Evolutionary conservation across 371 early-diverging fungal genomes (phyloP).

Genomic region (Thermomucor indicae-seudaticae): DNA sequence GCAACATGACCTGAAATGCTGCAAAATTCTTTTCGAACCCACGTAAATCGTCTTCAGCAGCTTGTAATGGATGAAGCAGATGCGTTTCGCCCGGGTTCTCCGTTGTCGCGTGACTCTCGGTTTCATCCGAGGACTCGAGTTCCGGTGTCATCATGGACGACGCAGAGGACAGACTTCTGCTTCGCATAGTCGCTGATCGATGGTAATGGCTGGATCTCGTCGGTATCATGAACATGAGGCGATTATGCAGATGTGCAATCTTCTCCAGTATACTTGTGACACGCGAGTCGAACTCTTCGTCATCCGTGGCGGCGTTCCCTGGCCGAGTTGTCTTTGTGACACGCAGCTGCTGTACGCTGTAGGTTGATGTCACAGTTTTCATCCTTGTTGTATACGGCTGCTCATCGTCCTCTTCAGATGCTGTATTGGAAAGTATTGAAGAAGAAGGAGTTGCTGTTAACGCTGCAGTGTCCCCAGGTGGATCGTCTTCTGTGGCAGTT

Average conservation of each 20-base stretch:
- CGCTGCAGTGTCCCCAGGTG: slow-evolving; percentile 6
- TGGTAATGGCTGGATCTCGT: slow-evolving; percentile 23
- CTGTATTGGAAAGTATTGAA: background rate
- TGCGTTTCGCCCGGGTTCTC: no score
- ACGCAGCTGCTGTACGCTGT: slow-evolving; percentile 27
- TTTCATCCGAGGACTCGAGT: slow-evolving; percentile 1
- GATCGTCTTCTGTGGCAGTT: no score
- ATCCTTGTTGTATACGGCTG: slow-evolving; percentile 1
- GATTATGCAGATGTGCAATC: slow-evolving; percentile 26
- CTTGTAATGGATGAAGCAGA: slow-evolving; percentile 40
- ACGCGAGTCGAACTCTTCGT: slow-evolving; percentile 25
- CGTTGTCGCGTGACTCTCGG: background rate
- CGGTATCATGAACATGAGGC: slow-evolving; percentile 25
- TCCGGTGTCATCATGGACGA: slow-evolving; percentile 8
- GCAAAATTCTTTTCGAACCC: slow-evolving; percentile 30
- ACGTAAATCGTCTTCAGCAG: slow-evolving; percentile 33
- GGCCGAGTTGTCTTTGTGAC: slow-evolving; percentile 37
- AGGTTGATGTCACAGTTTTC: slow-evolving; percentile 27
- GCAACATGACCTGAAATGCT: slow-evolving; percentile 28
- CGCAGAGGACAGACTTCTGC: background rate
- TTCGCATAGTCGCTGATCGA: slow-evolving; percentile 9
- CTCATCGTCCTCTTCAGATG: slow-evolving; percentile 4
- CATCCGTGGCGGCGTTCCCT: slow-evolving; percentile 11
- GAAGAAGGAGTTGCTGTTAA: slow-evolving; percentile 1
- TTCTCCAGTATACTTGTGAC: slow-evolving; percentile 21